Conservation (phyloP, 148 eudicot species). For the Diospyros lotus region DNA sequence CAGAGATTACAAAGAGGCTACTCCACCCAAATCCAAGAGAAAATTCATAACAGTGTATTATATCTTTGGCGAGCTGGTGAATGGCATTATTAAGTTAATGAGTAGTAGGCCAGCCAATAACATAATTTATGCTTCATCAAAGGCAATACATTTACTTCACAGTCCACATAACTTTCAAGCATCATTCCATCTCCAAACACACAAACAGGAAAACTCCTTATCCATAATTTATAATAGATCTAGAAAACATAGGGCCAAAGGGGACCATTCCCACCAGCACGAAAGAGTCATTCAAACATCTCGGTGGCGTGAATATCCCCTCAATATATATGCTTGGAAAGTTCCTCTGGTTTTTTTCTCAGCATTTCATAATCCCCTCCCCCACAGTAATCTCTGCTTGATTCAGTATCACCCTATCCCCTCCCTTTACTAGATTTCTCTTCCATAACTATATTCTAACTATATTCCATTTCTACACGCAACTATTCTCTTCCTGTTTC, state of each 20-base stretch:
- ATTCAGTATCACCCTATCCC: neutral
- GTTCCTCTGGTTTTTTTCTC: no score
- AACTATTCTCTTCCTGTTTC: no score
- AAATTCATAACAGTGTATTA: neutral
- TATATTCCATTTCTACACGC: neutral
- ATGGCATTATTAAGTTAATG: neutral
- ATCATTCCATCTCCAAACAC: neutral
- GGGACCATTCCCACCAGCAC: no score
- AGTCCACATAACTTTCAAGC: neutral
- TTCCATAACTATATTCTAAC: neutral
- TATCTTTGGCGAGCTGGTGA: neutral
- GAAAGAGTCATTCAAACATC: no score
- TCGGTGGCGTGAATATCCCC: no score
- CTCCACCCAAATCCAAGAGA: neutral
- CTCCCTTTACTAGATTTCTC: neutral
- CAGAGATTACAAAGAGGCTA: neutral
- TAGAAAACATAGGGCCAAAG: neutral
- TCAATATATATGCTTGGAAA: no score
- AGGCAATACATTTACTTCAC: neutral
- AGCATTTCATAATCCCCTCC: no score
- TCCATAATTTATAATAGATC: neutral
- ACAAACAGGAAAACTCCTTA: neutral
- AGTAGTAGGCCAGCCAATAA: neutral
- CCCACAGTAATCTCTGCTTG: neutral
- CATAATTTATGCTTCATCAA: neutral